Evolutionary conservation across 148 eudicot species (phyloP), one percentile per base, ranked within the genome.

Genomic region (Spergularia marina): DNA sequence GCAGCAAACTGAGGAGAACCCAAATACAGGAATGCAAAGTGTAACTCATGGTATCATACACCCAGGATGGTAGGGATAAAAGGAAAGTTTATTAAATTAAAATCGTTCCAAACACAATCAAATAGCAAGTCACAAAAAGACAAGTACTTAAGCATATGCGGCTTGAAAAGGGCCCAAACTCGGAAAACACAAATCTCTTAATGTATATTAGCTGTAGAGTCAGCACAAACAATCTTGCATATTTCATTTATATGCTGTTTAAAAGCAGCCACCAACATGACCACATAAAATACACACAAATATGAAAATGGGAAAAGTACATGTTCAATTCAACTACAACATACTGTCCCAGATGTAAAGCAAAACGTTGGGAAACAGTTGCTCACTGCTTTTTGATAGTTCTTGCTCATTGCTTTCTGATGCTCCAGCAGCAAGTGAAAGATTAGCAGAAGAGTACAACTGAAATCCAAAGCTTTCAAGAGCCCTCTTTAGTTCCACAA

Each of bases 401-500:
- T 83, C 71, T 25, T 78, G 65, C 77, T 83, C 81, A 87, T 92
- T 85, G 58, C 64, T 77, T 78, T 40, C 23, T 47, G 74, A 68
- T 71, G 78, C 74, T 60, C 81, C 89, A 52, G 57, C 55, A 51
- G 67, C 70, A 41, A 82, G 58, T 40, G 80, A 76, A 72, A 54
- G 34, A 68, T 71, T 74, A 53, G 85, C 70, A 47, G 77, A 77
- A 49, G 82, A 79, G 69, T 80, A 84, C 64, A 79, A 62, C 52
- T 82, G 77, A 77, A 85, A 92, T 18, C 99, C 99, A 87, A 83
- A 92, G 70, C 78, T 72, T 68, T 87, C 85, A 66, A 95, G 94
- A 82, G 94, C 96, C 53, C 79, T 72, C 76, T 83, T 88, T 34
- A 95, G 77, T 53, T 85, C 90, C 57, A 77, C 65, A 85, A 82